phyloP scores from a whole-genome alignment of 768 basidiomycete genomes.

The Psilocybe cubensis region DNA sequence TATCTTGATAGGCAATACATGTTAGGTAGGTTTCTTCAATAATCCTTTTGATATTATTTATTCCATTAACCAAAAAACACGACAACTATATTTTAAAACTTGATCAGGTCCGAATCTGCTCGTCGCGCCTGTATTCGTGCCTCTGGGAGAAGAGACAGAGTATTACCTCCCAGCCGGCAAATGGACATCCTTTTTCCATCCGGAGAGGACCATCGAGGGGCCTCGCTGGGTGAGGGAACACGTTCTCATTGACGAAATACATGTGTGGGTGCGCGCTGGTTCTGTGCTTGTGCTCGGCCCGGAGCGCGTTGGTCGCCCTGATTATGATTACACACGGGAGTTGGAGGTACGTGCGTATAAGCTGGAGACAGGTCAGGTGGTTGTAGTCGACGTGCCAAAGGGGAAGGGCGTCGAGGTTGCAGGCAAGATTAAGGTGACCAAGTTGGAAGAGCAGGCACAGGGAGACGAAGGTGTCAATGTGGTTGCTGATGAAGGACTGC shows the following conservation, averaged over 20 bases:
- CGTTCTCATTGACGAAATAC: constrained; percentile 66
- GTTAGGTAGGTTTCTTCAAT: constrained; percentile 33
- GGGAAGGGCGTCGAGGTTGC: constrained; percentile 45
- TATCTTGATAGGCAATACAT: constrained; percentile 64
- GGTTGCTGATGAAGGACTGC: background rate
- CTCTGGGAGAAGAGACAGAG: constrained; percentile 54
- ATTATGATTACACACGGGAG: constrained; percentile 57
- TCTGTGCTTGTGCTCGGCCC: constrained; percentile 65
- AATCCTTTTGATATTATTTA: background rate
- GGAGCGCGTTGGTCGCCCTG: constrained; percentile 51
- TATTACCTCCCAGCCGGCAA: constrained; percentile 64
- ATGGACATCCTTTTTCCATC: constrained; percentile 66
- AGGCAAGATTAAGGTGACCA: constrained; percentile 40
- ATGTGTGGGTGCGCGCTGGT: constrained; percentile 66
- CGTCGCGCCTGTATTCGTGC: constrained; percentile 64
- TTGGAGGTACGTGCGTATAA: constrained; percentile 60
- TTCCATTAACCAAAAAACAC: background rate
- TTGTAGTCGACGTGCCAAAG: constrained; percentile 43
- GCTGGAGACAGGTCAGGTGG: constrained; percentile 42
- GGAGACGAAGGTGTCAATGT: constrained; percentile 8
- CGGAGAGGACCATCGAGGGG: constrained; percentile 54
- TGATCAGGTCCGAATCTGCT: constrained; percentile 56
- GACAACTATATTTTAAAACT: background rate
- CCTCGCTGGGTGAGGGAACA: constrained; percentile 66
- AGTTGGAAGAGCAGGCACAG: constrained; percentile 1